phyloP scores from a whole-genome alignment of 2,329 filamentous ascomycete genomes.

The Blastomyces emzantsi region DNA sequence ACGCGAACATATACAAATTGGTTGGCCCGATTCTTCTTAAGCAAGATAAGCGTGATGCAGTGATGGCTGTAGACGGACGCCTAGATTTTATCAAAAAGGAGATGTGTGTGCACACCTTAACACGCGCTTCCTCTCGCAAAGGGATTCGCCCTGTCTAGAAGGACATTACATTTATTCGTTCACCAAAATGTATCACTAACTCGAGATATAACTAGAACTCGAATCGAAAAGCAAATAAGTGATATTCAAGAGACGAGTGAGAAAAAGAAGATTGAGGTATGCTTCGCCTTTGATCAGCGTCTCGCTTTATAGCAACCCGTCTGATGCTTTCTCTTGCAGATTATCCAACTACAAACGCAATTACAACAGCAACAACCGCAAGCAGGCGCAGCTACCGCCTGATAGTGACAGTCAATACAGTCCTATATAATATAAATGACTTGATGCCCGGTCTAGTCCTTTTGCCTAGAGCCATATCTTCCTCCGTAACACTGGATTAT shows the following conservation, averaged over 20 bases:
- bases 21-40: slow-evolving; percentile 88
- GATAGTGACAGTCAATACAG: slow-evolving; percentile 10
- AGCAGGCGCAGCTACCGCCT: slow-evolving; percentile 26
- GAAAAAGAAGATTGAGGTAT: slow-evolving; percentile 55
- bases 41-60: slow-evolving; percentile 84
- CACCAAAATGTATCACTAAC: not conserved
- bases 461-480: not conserved
- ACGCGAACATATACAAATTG: slow-evolving; percentile 90
- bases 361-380: slow-evolving; percentile 28
- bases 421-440: not conserved
- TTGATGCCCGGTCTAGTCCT: not conserved
- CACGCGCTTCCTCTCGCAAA: not conserved
- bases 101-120: slow-evolving; percentile 55
- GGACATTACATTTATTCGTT: no score
- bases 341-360: slow-evolving; percentile 32
- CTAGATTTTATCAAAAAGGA: slow-evolving; percentile 90
- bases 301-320: not conserved
- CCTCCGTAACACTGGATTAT: not conserved
- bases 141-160: not conserved
- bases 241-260: slow-evolving; percentile 57
- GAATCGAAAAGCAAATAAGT: slow-evolving; percentile 57
- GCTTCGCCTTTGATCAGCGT: no score
- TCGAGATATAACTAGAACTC: slow-evolving; percentile 41
- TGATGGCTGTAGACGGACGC: slow-evolving; percentile 81
- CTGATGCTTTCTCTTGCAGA: slow-evolving; percentile 22